These are phyloP conservation scores for Candida oleophila DNA, from an alignment of 805 yeast species.

Conservation along the genomic window DNA sequence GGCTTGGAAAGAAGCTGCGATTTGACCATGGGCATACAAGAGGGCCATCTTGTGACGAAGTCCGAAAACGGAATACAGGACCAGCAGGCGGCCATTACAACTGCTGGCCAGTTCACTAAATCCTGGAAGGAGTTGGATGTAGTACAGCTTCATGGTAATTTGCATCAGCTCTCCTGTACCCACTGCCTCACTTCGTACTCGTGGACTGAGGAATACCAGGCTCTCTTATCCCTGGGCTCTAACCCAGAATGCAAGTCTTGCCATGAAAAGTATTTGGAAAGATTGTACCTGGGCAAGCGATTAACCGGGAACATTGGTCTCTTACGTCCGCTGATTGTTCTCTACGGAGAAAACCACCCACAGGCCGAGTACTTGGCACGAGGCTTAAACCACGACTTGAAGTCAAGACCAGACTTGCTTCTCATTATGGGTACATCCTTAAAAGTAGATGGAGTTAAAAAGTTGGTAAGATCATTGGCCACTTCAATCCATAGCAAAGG, in stretches of 20 bases:
- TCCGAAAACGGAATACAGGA: not conserved
- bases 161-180: constrained; percentile 75
- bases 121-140: constrained; percentile 70
- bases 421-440: constrained; percentile 92
- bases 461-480: constrained; percentile 68
- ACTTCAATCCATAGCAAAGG: constrained; percentile 71
- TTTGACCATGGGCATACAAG: constrained; percentile 54
- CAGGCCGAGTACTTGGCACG: constrained; percentile 74
- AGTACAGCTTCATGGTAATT: constrained; percentile 88
- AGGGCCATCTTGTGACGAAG: constrained; percentile 14
- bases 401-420: constrained; percentile 69
- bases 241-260: constrained; percentile 81
- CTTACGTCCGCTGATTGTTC: constrained; percentile 83
- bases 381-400: constrained; percentile 66
- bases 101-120: constrained; percentile 24
- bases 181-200: constrained; percentile 55
- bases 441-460: constrained; percentile 85
- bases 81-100: not conserved
- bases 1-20: constrained; percentile 73
- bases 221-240: constrained; percentile 54
- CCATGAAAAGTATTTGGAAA: constrained; percentile 49
- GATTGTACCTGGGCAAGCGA: constrained; percentile 72
- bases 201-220: constrained; percentile 60
- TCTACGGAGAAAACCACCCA: constrained; percentile 95
- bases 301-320: constrained; percentile 68